phyloP scores from a whole-genome alignment of 176 grass and related monocot species.

The Miscanthus lutarioriparius region DNA sequence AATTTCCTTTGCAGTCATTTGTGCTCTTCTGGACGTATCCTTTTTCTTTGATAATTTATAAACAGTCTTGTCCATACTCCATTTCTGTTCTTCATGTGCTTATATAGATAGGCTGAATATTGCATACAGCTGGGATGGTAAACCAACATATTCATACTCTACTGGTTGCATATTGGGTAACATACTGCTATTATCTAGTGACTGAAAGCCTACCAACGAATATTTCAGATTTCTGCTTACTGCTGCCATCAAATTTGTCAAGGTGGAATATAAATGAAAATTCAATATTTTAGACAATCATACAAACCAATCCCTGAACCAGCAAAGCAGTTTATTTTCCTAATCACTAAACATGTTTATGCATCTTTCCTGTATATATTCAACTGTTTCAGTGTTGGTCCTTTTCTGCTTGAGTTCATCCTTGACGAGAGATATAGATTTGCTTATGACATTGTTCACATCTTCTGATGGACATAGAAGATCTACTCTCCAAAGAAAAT shows the following conservation, averaged over 20 bases:
- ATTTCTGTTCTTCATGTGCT: slow-evolving; percentile 2
- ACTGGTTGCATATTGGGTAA: background rate
- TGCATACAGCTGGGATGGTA: background rate
- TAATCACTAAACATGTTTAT: background rate
- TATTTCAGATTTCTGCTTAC: background rate
- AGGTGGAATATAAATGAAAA: background rate
- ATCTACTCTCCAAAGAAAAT: background rate
- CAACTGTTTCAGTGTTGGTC: background rate
- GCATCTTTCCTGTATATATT: background rate
- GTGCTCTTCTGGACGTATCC: slow-evolving; percentile 99
- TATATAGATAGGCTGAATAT: background rate
- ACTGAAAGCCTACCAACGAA: background rate
- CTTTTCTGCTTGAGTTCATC: slow-evolving; percentile 35
- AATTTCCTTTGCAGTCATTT: slow-evolving; percentile 73
- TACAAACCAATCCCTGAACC: background rate
- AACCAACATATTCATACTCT: background rate
- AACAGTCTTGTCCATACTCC: slow-evolving; percentile 13
- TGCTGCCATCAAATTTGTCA: background rate
- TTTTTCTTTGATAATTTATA: slow-evolving; percentile 67
- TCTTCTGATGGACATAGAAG: slow-evolving; percentile 57
- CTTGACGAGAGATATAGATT: slow-evolving; percentile 80
- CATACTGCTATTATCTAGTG: background rate
- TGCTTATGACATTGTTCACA: slow-evolving; percentile 89
- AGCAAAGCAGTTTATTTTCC: background rate
- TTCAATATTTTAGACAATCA: background rate